Percentiles rank a stretch among this genome's conserved stretches.
These are phyloP conservation scores for Cladophialophora immunda DNA, from an alignment of 2,329 filamentous ascomycete genomes.

Conservation along the genomic window DNA sequence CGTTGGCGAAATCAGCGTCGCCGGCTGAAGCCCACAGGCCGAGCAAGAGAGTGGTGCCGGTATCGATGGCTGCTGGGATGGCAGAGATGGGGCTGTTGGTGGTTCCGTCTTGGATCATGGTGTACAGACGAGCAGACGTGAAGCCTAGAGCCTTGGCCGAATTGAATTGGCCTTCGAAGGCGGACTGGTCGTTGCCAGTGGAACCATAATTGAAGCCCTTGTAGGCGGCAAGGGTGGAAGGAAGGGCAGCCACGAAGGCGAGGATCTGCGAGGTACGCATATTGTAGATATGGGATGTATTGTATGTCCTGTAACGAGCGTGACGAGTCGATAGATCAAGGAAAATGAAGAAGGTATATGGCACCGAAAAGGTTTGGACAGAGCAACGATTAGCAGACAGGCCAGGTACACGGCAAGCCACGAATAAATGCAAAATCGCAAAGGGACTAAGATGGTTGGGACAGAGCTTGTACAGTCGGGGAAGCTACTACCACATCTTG, in stretches of 20 bases:
- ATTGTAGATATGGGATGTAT: conserved; percentile 19
- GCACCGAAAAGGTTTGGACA: neutral
- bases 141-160: conserved; percentile 56
- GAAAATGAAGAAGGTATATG: conserved; percentile 8
- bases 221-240: conserved; percentile 43
- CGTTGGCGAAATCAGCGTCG: conserved; percentile 70
- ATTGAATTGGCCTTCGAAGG: conserved; percentile 56
- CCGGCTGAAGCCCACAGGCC: conserved; percentile 84
- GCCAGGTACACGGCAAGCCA: neutral
- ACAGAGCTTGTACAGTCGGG: conserved; percentile 1
- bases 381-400: neutral
- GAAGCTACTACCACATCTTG: neutral
- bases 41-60: conserved; percentile 79
- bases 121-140: conserved; percentile 64
- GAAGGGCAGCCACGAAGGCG: conserved; percentile 43
- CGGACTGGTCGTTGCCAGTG: conserved; percentile 52
- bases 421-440: conserved; percentile 1
- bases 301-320: conserved; percentile 17
- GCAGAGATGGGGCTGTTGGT: conserved; percentile 72
- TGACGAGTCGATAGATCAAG: conserved; percentile 4
- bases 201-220: conserved; percentile 61
- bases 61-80: conserved; percentile 83
- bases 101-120: conserved; percentile 70
- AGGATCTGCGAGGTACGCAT: conserved; percentile 46
- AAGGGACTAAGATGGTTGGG: conserved; percentile 15